A percentile compares a stretch with the other conserved stretches of the same genome.
Conservation (phyloP, 1,284 basidiomycete species). For the Ceratobasidium sp. region DNA sequence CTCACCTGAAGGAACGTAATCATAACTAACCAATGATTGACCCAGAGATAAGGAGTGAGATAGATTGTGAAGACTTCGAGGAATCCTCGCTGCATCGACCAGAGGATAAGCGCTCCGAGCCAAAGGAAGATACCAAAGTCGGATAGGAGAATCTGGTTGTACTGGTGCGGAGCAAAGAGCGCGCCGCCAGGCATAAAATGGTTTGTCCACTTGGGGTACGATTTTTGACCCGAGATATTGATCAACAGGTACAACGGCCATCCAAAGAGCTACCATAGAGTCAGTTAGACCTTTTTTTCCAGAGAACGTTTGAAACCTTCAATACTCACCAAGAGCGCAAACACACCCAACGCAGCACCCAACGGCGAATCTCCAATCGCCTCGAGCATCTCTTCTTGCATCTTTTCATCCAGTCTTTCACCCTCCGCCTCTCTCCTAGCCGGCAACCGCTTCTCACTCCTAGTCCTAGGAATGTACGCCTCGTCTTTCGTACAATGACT, state of each 20-base stretch:
- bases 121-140: conserved; percentile 87
- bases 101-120: conserved; percentile 71
- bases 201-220: conserved; percentile 86
- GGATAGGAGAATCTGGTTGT: conserved; percentile 82
- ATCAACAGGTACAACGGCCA: conserved; percentile 89
- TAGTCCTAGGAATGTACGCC: conserved; percentile 94
- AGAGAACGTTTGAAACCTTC: too few species aligned
- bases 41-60: conserved; percentile 91
- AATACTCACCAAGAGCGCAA: too few species aligned
- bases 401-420: conserved; percentile 75
- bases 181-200: conserved; percentile 86
- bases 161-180: conserved; percentile 91
- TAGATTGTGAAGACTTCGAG: conserved; percentile 84
- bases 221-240: conserved; percentile 90
- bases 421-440: conserved; percentile 75
- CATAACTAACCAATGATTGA: conserved; percentile 88
- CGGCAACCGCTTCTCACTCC: conserved; percentile 76
- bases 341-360: conserved; percentile 74
- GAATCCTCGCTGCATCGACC: conserved; percentile 78
- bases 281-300: too few species aligned
- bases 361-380: conserved; percentile 95
- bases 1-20: conserved; percentile 89
- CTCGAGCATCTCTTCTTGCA: conserved; percentile 77
- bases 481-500: conserved; percentile 96
- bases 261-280: conserved; percentile 78